phyloP scores from a whole-genome alignment of 1,139 yeast species.

The Candida tunisiensis region DNA sequence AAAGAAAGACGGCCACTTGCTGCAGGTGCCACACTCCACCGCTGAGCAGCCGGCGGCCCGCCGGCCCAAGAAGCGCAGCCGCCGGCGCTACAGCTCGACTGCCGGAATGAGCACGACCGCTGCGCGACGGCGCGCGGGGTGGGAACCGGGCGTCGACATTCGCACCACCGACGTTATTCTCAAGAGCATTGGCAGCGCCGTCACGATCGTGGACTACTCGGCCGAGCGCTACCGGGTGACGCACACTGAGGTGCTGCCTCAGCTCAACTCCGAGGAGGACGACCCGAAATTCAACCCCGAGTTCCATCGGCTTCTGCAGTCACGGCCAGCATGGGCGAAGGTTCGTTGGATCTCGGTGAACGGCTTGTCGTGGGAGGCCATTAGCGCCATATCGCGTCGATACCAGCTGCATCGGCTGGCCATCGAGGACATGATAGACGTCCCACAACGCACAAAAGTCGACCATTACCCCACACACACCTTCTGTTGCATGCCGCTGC shows the following conservation, averaged over 20 bases:
- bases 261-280: slow-evolving; percentile 2
- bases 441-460: slow-evolving; percentile 38
- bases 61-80: too few species aligned
- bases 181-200: slow-evolving; percentile 29
- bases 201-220: slow-evolving; percentile 32
- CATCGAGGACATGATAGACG: slow-evolving; percentile 40
- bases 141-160: slow-evolving; percentile 40
- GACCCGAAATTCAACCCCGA: slow-evolving; percentile 5
- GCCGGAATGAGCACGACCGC: too few species aligned
- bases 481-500: slow-evolving; percentile 33
- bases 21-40: too few species aligned
- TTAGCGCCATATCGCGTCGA: slow-evolving; percentile 23
- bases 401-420: slow-evolving; percentile 31
- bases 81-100: too few species aligned
- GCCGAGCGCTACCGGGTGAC: slow-evolving; percentile 17
- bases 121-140: too few species aligned
- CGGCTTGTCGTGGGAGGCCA: slow-evolving; percentile 39
- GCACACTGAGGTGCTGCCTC: slow-evolving; percentile 3
- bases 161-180: slow-evolving; percentile 30
- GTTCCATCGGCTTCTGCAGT: slow-evolving; percentile 10
- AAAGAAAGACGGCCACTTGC: too few species aligned
- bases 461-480: slow-evolving; percentile 32
- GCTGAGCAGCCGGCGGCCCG: too few species aligned
- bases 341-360: slow-evolving; percentile 40
- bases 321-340: slow-evolving; percentile 28